Evolutionary conservation across 805 yeast genomes (phyloP), one percentile per base, ranked within the genome.

Genomic region (Komagataella pastoris): DNA sequence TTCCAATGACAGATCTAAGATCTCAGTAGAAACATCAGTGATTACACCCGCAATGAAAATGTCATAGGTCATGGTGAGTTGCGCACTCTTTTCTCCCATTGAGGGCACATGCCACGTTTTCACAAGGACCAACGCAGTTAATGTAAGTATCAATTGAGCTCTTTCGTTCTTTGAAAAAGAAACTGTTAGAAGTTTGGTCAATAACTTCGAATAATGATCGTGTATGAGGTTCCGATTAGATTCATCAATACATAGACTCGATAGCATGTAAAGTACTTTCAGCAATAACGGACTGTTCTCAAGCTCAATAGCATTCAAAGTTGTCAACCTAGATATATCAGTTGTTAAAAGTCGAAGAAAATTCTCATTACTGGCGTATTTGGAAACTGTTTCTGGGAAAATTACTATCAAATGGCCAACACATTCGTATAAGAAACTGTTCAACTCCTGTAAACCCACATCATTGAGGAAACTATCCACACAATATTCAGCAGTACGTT

Each of bases 1-100:
- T 61, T 78, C 83, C 18, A 77, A 57, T 12, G 40, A 30, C 14
- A 30, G 40, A 4, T 30, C 51, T 24, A n/a, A 7, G n/a, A n/a
- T 10, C 14, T 30, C 40, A 30, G 40, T 8, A 5, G 40, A 12
- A 10, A 10, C 40, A 30, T 30, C 40, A 30, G 14, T 10, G 8
- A 30, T 30, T 10, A 30, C 40, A 12, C 40, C 40, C 3, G 40
- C 40, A 30, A 30, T 30, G 2, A 30, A 30, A 10, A 30, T 30
- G 10, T 30, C 40, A 30, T 30, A 30, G 14, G 40, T 30, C n/a
- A 30, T 12, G 40, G n/a, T 12, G 14, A 30, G 40, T 12, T 30
- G 40, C 14, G 12, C 14, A 12, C 40, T 12, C 14, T 30, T 30
- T 1, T 8, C 40, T 30, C 40, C 40, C n/a, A 30, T 30, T 30